These are phyloP conservation scores for Escallonia rubra DNA, from an alignment of 129 eudicot genomes.

Conservation along the genomic window DNA sequence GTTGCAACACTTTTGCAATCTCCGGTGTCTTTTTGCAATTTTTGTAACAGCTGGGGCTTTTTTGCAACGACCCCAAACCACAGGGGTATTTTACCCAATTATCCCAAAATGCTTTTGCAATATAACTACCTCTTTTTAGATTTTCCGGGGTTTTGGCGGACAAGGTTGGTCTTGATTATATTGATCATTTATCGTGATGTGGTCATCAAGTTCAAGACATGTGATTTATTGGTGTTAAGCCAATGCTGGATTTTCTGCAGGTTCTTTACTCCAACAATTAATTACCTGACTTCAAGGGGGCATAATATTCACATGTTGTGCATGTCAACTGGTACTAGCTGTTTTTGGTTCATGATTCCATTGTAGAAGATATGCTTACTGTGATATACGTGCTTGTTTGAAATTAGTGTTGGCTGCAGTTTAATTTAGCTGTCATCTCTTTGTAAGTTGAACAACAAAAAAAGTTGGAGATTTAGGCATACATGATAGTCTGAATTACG, in stretches of 20 bases:
- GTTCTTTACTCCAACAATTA: constrained; percentile 87
- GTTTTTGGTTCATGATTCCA: constrained; percentile 8
- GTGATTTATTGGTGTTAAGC: neutral
- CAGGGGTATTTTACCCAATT: no score
- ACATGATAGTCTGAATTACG: no score
- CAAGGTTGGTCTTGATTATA: neutral
- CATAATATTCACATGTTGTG: constrained; percentile 66
- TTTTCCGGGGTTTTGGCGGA: no score
- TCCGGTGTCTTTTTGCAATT: no score
- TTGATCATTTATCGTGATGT: neutral
- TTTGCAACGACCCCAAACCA: no score
- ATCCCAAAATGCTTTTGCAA: no score
- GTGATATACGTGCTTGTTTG: neutral
- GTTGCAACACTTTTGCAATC: no score
- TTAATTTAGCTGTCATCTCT: neutral
- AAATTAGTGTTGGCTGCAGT: neutral
- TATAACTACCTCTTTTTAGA: no score
- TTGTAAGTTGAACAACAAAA: neutral
- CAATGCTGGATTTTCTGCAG: constrained; percentile 30
- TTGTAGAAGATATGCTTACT: neutral
- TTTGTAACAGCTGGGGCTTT: no score
- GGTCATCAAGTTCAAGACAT: neutral
- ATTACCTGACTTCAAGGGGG: constrained; percentile 63
- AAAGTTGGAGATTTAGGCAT: neutral
- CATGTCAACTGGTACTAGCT: constrained; percentile 79